Evolutionary conservation across 352 stramenopile species (phyloP).

Genomic region (Pythium apleroticum): DNA sequence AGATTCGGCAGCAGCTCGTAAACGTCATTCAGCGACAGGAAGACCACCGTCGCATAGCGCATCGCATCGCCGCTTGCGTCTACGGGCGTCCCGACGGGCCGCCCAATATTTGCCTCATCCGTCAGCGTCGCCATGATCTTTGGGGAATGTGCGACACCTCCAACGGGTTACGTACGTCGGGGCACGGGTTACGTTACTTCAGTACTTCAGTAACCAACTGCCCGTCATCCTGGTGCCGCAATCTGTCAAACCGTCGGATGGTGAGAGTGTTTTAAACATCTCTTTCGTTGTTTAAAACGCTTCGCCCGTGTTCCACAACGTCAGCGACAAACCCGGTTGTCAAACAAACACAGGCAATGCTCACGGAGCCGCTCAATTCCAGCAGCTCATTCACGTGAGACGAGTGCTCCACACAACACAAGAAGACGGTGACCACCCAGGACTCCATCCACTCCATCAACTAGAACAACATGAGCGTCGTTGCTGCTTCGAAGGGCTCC

Average conservation of each 20-base stretch:
- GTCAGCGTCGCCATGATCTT: not conserved
- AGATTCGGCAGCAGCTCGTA: constrained; percentile 61
- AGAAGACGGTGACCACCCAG: not conserved
- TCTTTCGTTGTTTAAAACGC: constrained; percentile 7
- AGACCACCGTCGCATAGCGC: constrained; percentile 37
- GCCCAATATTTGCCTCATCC: not conserved
- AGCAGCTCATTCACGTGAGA: constrained; percentile 4
- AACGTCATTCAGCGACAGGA: constrained; percentile 73
- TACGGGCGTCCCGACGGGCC: not conserved
- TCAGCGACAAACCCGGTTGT: not conserved
- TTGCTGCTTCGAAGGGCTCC: constrained; percentile 13
- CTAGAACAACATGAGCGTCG: constrained; percentile 3
- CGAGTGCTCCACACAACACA: constrained; percentile 5
- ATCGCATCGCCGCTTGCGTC: not conserved
- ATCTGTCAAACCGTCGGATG: constrained; percentile 2
- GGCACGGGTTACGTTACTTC: not conserved
- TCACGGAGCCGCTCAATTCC: constrained; percentile 3
- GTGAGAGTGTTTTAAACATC: constrained; percentile 4
- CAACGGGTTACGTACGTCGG: not conserved
- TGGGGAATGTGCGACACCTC: not conserved
- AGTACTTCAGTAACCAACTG: not conserved
- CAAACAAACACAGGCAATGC: not conserved
- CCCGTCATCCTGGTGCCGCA: not conserved
- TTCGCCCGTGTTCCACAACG: constrained; percentile 5
- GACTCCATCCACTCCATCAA: constrained; percentile 18